A percentile compares a stretch with the other conserved stretches of the same genome.
Evolutionary conservation across 495 filamentous ascomycete species (phyloP).

Genomic region (Penicillium lividum): DNA sequence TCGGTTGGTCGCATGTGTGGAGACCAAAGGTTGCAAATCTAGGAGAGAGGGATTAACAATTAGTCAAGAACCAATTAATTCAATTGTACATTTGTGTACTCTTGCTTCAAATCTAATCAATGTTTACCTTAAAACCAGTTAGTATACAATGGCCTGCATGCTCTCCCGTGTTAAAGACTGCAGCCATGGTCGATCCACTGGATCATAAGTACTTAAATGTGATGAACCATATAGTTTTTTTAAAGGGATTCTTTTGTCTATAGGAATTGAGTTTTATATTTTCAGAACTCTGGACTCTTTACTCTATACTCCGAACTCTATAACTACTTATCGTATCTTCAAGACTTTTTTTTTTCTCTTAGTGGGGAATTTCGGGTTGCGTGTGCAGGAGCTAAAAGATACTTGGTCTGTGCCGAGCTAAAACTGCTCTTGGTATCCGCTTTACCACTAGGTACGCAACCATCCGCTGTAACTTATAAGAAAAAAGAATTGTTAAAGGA

Average conservation of each 20-base stretch:
- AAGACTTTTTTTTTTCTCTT: neutral
- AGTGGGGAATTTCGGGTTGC: slow-evolving; percentile 4
- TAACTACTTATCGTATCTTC: neutral
- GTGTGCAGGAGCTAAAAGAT: slow-evolving; percentile 3
- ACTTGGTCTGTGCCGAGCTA: slow-evolving; percentile 3
- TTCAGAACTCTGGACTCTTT: no score
- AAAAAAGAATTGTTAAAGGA: slow-evolving; percentile 5
- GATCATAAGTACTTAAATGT: neutral
- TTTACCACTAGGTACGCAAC: slow-evolving; percentile 32
- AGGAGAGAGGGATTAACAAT: neutral
- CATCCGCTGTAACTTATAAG: slow-evolving; percentile 25
- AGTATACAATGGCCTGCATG: slow-evolving; percentile 20
- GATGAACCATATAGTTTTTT: neutral
- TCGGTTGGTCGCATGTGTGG: slow-evolving; percentile 11
- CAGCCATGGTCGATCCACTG: slow-evolving; percentile 5
- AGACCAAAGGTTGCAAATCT: slow-evolving; percentile 10
- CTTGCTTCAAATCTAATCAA: neutral
- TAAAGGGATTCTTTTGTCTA: neutral
- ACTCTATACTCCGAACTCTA: no score
- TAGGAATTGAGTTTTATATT: neutral
- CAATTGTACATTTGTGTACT: neutral
- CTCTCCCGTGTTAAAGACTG: slow-evolving; percentile 19
- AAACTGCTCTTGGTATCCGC: slow-evolving; percentile 13
- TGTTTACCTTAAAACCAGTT: neutral
- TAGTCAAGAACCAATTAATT: neutral